Conservation (phyloP, 345 rosid genomes). For the Triadica sebifera region DNA sequence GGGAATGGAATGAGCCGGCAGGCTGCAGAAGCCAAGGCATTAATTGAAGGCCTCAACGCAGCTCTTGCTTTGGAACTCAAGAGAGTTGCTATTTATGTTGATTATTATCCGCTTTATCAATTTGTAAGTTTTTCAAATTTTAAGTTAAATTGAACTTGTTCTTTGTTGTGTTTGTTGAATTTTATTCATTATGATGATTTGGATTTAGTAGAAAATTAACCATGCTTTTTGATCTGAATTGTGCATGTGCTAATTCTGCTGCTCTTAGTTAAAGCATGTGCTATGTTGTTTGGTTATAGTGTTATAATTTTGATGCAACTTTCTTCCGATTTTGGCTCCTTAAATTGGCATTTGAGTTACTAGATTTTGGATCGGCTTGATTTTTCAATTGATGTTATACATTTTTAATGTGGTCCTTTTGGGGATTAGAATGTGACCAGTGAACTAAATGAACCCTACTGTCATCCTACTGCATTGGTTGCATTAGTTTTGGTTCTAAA, state of each 20-base stretch:
- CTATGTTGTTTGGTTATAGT: too few species aligned
- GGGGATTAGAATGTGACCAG: too few species aligned
- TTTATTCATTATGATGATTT: not conserved
- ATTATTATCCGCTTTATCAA: slow-evolving; percentile 42
- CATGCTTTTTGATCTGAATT: not conserved
- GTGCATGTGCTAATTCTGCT: not conserved
- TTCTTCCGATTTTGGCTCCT: too few species aligned
- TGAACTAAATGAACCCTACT: not conserved
- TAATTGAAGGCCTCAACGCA: slow-evolving; percentile 62
- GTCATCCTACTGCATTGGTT: not conserved
- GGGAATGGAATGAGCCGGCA: slow-evolving; percentile 28
- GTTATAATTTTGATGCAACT: too few species aligned
- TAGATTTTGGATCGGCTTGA: too few species aligned
- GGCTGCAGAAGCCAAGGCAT: slow-evolving; percentile 48
- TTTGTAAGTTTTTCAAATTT: slow-evolving; percentile 42
- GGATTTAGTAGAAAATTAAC: not conserved
- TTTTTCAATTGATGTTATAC: too few species aligned
- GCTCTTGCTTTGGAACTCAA: slow-evolving; percentile 59
- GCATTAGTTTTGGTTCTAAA: not conserved
- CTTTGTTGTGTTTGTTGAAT: not conserved
- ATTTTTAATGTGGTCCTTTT: too few species aligned
- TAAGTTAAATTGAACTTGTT: not conserved
- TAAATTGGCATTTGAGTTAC: too few species aligned
- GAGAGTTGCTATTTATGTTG: slow-evolving; percentile 37
- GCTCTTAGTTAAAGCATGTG: not conserved